These are phyloP conservation scores for Blumeriella jaapii DNA, from an alignment of 2,329 filamentous ascomycete genomes.

Conservation along the genomic window DNA sequence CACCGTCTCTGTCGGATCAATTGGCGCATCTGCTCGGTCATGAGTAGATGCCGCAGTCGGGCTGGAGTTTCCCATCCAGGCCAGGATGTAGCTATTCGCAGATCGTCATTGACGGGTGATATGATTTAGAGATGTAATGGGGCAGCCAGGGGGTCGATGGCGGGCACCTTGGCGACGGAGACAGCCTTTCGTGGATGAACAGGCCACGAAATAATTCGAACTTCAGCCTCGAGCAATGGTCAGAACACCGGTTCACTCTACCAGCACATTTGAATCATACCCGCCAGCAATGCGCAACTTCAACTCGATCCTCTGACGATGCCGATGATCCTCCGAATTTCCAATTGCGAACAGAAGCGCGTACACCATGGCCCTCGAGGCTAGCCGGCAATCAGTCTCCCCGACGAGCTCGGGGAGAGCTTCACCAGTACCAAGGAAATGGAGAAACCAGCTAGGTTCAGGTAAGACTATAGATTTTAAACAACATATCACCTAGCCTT, in stretches of 20 bases:
- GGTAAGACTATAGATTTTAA: slow-evolving; percentile 41
- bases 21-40: slow-evolving; percentile 13
- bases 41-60: slow-evolving; percentile 7
- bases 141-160: not conserved
- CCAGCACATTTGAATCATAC: not conserved
- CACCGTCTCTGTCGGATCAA: slow-evolving; percentile 10
- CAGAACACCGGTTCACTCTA: not conserved
- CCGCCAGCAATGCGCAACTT: not conserved
- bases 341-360: slow-evolving; percentile 2
- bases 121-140: too few relatives aligned
- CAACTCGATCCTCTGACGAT: slow-evolving; percentile 11
- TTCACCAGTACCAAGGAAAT: slow-evolving; percentile 63
- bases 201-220: slow-evolving; percentile 5
- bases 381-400: slow-evolving; percentile 49
- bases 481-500: not conserved
- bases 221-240: slow-evolving; percentile 7
- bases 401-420: slow-evolving; percentile 76
- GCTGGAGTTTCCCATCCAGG: slow-evolving; percentile 11
- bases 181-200: slow-evolving; percentile 1
- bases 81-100: slow-evolving; percentile 2
- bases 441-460: slow-evolving; percentile 65
- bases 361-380: slow-evolving; percentile 51
- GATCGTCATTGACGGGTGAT: slow-evolving; percentile 2
- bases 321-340: slow-evolving; percentile 13
- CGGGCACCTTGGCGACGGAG: not conserved